Base-by-base conservation (phyloP, 1,284 basidiomycete genomes). In the Pascua sp. region DNA sequence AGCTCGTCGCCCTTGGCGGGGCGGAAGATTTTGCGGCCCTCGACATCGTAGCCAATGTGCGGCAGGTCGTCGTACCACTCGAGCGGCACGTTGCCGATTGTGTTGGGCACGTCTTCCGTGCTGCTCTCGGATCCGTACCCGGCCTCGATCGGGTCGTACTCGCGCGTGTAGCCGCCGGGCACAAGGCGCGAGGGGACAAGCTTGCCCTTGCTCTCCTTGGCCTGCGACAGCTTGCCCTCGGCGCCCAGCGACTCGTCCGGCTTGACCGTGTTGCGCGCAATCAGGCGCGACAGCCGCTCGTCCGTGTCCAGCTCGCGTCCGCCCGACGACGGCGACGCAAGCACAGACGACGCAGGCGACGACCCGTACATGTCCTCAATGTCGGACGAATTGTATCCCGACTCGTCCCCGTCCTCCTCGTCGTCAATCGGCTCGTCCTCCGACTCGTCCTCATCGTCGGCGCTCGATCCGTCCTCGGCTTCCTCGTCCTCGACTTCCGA, bases 51-150 rank as follows among this genome's bases (percentile, higher is more conserved):
- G 48, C 96, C 96, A 71, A 99, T 86, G 79, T 99, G 96, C n/a
- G 96, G 96, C 66, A 99, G 81, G 80, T 98, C 95, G 76, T 98
- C 96, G 78, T 99, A 99, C 92, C 95, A 99, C 73, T 98, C 92
- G 81, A 91, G 87, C 47, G 96, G 96, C 55, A 99, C 83, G 78
- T 96, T 86, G 58, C 96, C 96, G 66, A 97, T 86, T 57, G 94
- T 89, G 77, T 98, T 98, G 40, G 90, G 89, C 61, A 86, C 84
- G 91, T 98, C 92, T 81, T 98, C 95, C 1, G 92, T 98, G 47
- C 91, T 94, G 49, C 91, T 94, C 79, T 98, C 95, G 50, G 90
- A 93, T 69, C 96, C 94, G 76, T 98, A 98, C 53, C 91, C 89
- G 15, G 95, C 89, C 70, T 97, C 92, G 73, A 97, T 95, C 66